Percentiles rank a stretch among this genome's conserved stretches.
Evolutionary conservation across 2,329 filamentous ascomycete genomes (phyloP).

Genomic region (Neodidymelliopsis sp.): DNA sequence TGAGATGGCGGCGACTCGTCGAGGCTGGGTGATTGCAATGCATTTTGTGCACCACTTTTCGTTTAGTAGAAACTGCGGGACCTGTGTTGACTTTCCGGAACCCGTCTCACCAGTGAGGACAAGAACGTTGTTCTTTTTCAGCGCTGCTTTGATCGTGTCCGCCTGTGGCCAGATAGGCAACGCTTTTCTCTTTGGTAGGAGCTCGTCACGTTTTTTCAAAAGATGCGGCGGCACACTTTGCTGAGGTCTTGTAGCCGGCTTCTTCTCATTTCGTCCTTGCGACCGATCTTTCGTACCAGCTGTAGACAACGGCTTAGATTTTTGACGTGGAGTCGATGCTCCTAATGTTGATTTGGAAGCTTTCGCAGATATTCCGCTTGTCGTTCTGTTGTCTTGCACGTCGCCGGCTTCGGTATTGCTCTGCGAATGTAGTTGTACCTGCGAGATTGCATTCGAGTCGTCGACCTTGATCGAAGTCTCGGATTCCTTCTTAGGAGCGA

Average conservation of each 20-base stretch:
- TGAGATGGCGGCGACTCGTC: slow-evolving; percentile 91
- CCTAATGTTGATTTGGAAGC: slow-evolving; percentile 1
- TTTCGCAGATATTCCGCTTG: not conserved
- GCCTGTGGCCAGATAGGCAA: slow-evolving; percentile 83
- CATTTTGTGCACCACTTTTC: slow-evolving; percentile 81
- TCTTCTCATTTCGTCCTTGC: slow-evolving; percentile 3
- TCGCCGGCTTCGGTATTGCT: not conserved
- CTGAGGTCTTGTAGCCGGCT: slow-evolving; percentile 3
- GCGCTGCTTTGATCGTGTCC: slow-evolving; percentile 69
- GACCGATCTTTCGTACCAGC: not conserved
- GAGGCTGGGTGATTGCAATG: slow-evolving; percentile 92
- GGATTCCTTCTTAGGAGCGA: slow-evolving; percentile 26
- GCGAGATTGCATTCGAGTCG: not conserved
- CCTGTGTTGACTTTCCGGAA: slow-evolving; percentile 95
- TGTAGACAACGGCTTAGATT: slow-evolving; percentile 5
- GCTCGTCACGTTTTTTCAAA: slow-evolving; percentile 55
- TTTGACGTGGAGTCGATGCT: not conserved
- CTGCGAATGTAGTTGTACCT: no score
- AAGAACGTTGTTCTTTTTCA: slow-evolving; percentile 74
- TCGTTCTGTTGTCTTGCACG: not conserved
- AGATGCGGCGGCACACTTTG: slow-evolving; percentile 32
- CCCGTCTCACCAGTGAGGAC: slow-evolving; percentile 93
- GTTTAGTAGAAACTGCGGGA: slow-evolving; percentile 84
- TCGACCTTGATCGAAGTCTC: slow-evolving; percentile 18
- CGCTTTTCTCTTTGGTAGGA: slow-evolving; percentile 65